Conservation (phyloP, 306 rosid species). For the Prunus davidiana region DNA sequence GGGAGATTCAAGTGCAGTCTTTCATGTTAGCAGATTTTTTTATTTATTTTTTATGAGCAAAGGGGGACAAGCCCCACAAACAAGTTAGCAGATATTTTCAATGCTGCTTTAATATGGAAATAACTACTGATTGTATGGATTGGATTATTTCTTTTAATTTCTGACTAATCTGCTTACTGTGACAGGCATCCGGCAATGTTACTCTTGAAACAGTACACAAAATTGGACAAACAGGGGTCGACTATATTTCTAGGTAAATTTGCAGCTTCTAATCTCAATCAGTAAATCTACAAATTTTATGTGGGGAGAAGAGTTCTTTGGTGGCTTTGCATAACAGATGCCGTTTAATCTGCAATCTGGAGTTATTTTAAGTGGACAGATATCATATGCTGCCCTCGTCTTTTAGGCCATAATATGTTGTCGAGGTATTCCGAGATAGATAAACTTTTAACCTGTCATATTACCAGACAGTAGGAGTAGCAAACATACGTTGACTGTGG, state of each 20-base stretch:
- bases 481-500: neutral
- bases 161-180: slow-evolving; percentile 16
- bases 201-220: slow-evolving; percentile 63
- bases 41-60: too few relatives aligned
- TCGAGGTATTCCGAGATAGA: neutral
- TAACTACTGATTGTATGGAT: neutral
- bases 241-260: slow-evolving; percentile 84
- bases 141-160: neutral
- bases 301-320: neutral
- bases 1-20: neutral
- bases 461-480: neutral
- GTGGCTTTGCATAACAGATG: slow-evolving; percentile 3
- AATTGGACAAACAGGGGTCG: slow-evolving; percentile 89
- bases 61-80: too few relatives aligned
- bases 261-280: slow-evolving; percentile 9
- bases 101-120: neutral
- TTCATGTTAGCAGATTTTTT: neutral
- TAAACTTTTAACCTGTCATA: neutral
- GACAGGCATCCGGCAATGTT: slow-evolving; percentile 90
- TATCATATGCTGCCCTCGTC: neutral
- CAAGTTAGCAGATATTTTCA: neutral
- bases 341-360: neutral
- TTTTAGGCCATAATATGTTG: neutral
- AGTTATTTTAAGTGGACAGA: neutral
- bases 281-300: neutral